Percentiles rank a stretch among this genome's conserved stretches.
Evolutionary conservation across 495 filamentous ascomycete genomes (phyloP).

Genomic region (Penicillium desertorum): DNA sequence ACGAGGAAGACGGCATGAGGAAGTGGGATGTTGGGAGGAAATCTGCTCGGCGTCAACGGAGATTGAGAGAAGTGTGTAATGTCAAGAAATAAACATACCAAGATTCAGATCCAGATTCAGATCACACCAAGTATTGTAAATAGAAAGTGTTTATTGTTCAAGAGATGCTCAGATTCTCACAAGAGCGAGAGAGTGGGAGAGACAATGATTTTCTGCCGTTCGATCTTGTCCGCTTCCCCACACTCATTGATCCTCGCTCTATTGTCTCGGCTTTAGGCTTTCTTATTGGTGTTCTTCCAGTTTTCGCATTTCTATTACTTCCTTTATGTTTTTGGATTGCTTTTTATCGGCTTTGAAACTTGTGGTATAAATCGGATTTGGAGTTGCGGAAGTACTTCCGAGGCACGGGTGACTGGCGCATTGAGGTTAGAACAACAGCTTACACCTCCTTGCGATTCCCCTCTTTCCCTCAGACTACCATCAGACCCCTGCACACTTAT

Average conservation of each 20-base stretch:
- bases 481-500: conserved; percentile 9
- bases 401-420: conserved; percentile 49
- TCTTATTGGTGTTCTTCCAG: conserved; percentile 10
- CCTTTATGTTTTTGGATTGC: conserved; percentile 6
- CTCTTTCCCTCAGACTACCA: conserved; percentile 15
- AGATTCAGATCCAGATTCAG: conserved; percentile 3
- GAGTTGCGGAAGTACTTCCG: conserved; percentile 35
- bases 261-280: conserved; percentile 18
- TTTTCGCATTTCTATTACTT: conserved; percentile 11
- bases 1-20: conserved; percentile 51
- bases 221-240: conserved; percentile 35
- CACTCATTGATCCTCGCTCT: conserved; percentile 25
- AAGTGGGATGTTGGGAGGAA: conserved; percentile 26
- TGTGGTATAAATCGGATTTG: conserved; percentile 20
- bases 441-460: conserved; percentile 24
- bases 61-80: not conserved
- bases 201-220: conserved; percentile 34
- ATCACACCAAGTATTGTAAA: not conserved
- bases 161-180: conserved; percentile 1
- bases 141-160: not conserved
- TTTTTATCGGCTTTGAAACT: conserved; percentile 8
- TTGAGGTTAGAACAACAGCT: conserved; percentile 37
- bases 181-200: conserved; percentile 24
- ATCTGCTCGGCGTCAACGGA: conserved; percentile 9
- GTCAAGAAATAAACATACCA: not conserved